Evolutionary conservation across 306 rosid genomes (phyloP).

Genomic region (Begonia masoniana): DNA sequence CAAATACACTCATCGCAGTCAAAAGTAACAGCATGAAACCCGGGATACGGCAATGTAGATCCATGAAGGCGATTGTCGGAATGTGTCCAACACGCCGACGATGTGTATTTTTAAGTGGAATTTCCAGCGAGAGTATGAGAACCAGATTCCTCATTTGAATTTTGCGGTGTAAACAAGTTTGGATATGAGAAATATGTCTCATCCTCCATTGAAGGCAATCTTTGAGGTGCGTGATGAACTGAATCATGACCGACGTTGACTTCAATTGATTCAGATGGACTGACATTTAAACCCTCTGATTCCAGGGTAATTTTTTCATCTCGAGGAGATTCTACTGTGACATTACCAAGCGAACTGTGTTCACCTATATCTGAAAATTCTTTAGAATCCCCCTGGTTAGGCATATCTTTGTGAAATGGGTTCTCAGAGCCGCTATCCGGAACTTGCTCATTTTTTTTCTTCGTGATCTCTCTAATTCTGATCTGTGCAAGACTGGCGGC

Average conservation of each 20-base stretch:
- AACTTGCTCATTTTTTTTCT: conserved; percentile 29
- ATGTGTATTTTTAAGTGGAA: conserved; percentile 22
- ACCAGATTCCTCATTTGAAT: conserved; percentile 31
- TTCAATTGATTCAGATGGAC: conserved; percentile 27
- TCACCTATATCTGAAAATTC: conserved; percentile 19
- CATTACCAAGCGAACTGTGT: conserved; percentile 8
- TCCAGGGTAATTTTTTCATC: conserved; percentile 19
- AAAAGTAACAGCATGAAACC: neutral
- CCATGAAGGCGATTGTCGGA: neutral
- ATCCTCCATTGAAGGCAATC: conserved; percentile 69
- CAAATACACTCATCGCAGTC: neutral
- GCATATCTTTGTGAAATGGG: conserved; percentile 33
- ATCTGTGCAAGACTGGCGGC: conserved; percentile 79
- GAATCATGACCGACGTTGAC: conserved; percentile 22
- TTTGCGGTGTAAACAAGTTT: conserved; percentile 57
- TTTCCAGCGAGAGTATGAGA: conserved; percentile 29
- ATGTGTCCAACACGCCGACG: conserved; percentile 12
- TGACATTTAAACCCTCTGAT: conserved; percentile 27
- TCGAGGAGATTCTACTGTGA: conserved; percentile 18
- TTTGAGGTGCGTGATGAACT: conserved; percentile 40
- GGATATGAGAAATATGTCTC: conserved; percentile 70
- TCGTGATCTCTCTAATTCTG: conserved; percentile 55
- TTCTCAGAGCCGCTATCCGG: conserved; percentile 38
- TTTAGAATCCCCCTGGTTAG: conserved; percentile 13
- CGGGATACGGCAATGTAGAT: neutral